These are phyloP conservation scores for Actinomortierella wolfii DNA, from an alignment of 371 early-diverging fungal species.

Conservation along the genomic window DNA sequence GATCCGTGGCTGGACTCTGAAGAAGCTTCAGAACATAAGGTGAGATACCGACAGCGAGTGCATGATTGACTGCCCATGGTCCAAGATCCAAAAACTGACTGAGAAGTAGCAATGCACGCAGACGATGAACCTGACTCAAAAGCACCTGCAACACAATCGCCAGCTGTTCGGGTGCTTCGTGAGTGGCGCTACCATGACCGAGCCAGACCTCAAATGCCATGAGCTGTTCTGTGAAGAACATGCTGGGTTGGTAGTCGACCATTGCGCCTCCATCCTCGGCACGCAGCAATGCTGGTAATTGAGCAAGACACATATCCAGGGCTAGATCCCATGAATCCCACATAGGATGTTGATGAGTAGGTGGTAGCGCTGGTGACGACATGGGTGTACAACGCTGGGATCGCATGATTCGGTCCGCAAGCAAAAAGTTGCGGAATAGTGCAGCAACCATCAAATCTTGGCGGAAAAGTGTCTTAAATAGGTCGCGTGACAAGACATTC, in stretches of 20 bases:
- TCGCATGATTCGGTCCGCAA: constrained; percentile 95
- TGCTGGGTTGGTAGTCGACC: constrained; percentile 75
- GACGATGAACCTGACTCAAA: constrained; percentile 91
- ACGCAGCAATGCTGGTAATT: constrained; percentile 79
- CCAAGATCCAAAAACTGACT: constrained; percentile 93
- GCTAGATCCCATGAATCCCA: constrained; percentile 97
- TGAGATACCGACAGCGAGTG: constrained; percentile 94
- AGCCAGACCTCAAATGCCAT: constrained; percentile 98
- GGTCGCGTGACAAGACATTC: constrained; percentile 87
- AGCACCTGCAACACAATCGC: constrained; percentile 97
- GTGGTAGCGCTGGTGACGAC: constrained; percentile 83
- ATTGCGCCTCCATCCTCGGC: constrained; percentile 60
- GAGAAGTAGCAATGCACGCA: constrained; percentile 89
- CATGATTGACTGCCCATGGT: constrained; percentile 94
- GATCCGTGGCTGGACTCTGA: constrained; percentile 91
- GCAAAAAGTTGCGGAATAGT: constrained; percentile 92
- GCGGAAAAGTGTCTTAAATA: constrained; percentile 91
- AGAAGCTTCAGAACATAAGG: constrained; percentile 97
- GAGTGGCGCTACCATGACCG: constrained; percentile 68
- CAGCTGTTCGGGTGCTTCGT: constrained; percentile 88
- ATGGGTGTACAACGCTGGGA: constrained; percentile 90
- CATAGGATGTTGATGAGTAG: constrained; percentile 93
- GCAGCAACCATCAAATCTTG: constrained; percentile 97
- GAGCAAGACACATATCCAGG: constrained; percentile 92
- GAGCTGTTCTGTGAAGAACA: constrained; percentile 94